phyloP scores from a whole-genome alignment of 2,329 filamentous ascomycete genomes.

The Colletotrichum gloeosporioides region DNA sequence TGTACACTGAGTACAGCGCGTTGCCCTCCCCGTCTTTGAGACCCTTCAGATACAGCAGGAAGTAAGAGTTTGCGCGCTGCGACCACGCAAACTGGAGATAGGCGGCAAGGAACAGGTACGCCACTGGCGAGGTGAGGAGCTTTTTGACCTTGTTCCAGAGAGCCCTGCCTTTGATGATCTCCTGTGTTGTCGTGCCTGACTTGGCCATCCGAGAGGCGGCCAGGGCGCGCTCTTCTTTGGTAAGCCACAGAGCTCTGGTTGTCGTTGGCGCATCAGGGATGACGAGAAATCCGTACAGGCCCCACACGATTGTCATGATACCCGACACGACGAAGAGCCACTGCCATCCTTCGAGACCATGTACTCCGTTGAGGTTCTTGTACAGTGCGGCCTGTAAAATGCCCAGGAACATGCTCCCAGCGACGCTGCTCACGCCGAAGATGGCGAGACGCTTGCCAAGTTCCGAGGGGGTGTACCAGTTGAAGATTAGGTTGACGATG shows the following conservation, averaged over 20 bases:
- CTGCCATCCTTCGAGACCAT: conserved; percentile 56
- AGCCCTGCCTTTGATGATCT: conserved; percentile 26
- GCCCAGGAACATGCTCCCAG: conserved; percentile 61
- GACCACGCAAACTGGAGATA: conserved; percentile 32
- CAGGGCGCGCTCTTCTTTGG: conserved; percentile 37
- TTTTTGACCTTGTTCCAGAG: conserved; percentile 28
- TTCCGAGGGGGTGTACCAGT: conserved; percentile 47
- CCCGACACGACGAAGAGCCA: conserved; percentile 66
- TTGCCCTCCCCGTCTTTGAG: conserved; percentile 17
- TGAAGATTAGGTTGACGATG: conserved; percentile 47
- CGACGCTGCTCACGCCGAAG: conserved; percentile 53
- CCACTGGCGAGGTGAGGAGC: conserved; percentile 26
- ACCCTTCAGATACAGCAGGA: conserved; percentile 28
- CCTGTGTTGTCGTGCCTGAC: conserved; percentile 25
- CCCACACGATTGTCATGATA: conserved; percentile 60
- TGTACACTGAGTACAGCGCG: conserved; percentile 26
- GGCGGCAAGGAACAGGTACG: conserved; percentile 28
- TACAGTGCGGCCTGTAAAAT: conserved; percentile 62
- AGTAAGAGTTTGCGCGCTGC: conserved; percentile 33
- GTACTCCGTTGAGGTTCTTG: conserved; percentile 52
- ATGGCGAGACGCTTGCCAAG: conserved; percentile 57
- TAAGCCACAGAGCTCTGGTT: conserved; percentile 35
- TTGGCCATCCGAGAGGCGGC: conserved; percentile 22
- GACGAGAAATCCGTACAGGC: conserved; percentile 55
- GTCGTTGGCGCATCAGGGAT: conserved; percentile 30